Evolutionary conservation across 2,329 filamentous ascomycete genomes (phyloP).

Genomic region (Nemania diffusa): DNA sequence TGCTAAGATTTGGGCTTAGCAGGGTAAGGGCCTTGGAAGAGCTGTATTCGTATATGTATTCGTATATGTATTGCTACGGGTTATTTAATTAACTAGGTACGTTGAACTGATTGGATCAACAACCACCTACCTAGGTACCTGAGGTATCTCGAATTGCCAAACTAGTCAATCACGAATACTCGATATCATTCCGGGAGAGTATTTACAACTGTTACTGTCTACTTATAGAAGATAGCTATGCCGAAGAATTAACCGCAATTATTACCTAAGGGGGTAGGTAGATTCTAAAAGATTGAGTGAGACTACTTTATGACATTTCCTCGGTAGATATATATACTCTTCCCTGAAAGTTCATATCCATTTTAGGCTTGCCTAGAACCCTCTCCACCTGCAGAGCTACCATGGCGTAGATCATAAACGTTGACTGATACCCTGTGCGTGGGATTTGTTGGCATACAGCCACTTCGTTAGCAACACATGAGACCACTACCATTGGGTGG

Average conservation of each 20-base stretch:
- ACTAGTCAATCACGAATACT: neutral
- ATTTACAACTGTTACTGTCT: neutral
- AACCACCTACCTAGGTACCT: too few species aligned
- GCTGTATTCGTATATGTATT: neutral
- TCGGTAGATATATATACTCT: neutral
- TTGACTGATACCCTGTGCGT: neutral
- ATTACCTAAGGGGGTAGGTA: too few species aligned
- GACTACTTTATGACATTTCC: neutral
- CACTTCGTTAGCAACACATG: too few species aligned
- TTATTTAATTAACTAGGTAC: neutral
- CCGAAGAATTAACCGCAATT: too few species aligned
- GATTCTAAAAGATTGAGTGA: too few species aligned
- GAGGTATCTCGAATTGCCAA: too few species aligned
- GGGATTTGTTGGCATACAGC: too few species aligned
- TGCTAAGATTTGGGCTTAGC: neutral
- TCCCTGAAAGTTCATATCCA: neutral
- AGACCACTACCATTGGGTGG: too few species aligned
- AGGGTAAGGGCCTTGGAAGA: neutral
- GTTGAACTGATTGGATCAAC: too few species aligned
- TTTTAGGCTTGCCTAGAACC: neutral
- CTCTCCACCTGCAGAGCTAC: slow-evolving; percentile 14
- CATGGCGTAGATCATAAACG: neutral
- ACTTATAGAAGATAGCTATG: too few species aligned
- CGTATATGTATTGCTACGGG: neutral
- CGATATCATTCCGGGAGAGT: too few species aligned